phyloP scores from a whole-genome alignment of 1,284 basidiomycete species.

The Malassezia dermatis region DNA sequence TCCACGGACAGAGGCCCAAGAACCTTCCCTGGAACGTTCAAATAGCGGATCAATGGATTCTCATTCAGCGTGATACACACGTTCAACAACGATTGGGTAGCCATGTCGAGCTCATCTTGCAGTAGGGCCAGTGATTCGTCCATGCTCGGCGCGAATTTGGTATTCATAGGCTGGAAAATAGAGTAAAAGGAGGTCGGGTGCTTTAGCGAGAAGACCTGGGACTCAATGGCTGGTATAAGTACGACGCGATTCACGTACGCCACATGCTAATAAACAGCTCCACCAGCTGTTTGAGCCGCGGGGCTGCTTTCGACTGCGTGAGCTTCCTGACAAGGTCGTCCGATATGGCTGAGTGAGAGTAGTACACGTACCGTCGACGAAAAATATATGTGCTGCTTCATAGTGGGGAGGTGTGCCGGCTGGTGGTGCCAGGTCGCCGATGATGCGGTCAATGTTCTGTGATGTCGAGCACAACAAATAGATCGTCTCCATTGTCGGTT shows the following conservation, averaged over 20 bases:
- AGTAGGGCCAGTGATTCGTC: constrained; percentile 30
- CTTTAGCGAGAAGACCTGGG: constrained; percentile 39
- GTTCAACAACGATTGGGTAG: constrained; percentile 52
- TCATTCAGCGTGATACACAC: constrained; percentile 84
- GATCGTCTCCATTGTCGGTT: constrained; percentile 38
- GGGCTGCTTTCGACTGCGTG: constrained; percentile 39
- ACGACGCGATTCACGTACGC: constrained; percentile 13
- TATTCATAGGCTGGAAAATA: constrained; percentile 24
- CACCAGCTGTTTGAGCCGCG: constrained; percentile 38
- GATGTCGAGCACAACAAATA: constrained; percentile 90
- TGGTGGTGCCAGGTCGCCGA: constrained; percentile 49
- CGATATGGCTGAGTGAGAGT: constrained; percentile 19
- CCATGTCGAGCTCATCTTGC: constrained; percentile 40
- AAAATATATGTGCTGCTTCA: constrained; percentile 80
- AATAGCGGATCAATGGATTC: constrained; percentile 88
- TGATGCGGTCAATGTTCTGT: constrained; percentile 82
- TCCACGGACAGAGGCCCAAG: constrained; percentile 58
- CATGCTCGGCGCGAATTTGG: constrained; percentile 52
- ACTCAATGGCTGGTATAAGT: constrained; percentile 16
- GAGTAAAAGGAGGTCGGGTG: constrained; percentile 28
- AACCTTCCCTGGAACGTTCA: constrained; percentile 68
- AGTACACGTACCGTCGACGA: constrained; percentile 57
- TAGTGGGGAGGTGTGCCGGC: constrained; percentile 55
- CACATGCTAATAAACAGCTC: constrained; percentile 45
- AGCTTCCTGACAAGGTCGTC: constrained; percentile 38